These are phyloP conservation scores for Sporothrix variecibatus DNA, from an alignment of 2,329 filamentous ascomycete genomes.

Conservation along the genomic window DNA sequence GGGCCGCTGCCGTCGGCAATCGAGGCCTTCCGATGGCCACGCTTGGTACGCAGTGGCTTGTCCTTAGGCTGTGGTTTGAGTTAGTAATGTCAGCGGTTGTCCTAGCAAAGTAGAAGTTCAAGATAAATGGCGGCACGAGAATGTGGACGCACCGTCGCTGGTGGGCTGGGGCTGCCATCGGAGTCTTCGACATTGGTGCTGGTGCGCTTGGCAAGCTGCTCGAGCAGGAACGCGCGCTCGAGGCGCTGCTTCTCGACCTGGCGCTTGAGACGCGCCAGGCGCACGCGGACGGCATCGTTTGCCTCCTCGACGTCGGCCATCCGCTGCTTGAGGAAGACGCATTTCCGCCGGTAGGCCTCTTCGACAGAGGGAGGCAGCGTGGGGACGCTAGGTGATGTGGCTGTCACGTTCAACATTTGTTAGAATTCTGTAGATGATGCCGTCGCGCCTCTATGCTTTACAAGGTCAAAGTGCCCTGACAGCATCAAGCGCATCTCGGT, in stretches of 20 bases:
- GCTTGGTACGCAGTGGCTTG: slow-evolving; percentile 74
- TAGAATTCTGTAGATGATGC: neutral
- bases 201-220: slow-evolving; percentile 73
- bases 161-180: slow-evolving; percentile 77
- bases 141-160: slow-evolving; percentile 66
- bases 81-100: neutral
- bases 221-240: slow-evolving; percentile 74
- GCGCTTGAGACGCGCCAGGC: slow-evolving; percentile 76
- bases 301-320: slow-evolving; percentile 89
- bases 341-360: slow-evolving; percentile 94
- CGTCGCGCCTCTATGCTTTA: neutral
- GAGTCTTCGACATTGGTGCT: slow-evolving; percentile 76
- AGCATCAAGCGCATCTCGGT: neutral
- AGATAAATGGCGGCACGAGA: slow-evolving; percentile 11
- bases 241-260: slow-evolving; percentile 90
- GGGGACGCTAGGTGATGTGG: slow-evolving; percentile 38
- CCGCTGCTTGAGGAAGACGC: slow-evolving; percentile 88
- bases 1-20: slow-evolving; percentile 45
- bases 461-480: neutral
- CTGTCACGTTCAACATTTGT: neutral
- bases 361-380: slow-evolving; percentile 85
- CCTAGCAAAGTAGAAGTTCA: neutral
- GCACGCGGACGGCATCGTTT: slow-evolving; percentile 80
- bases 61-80: slow-evolving; percentile 64
- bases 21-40: slow-evolving; percentile 66